These are phyloP conservation scores for Rutstroemia sp. DNA, from an alignment of 2,329 filamentous ascomycete species.

Conservation along the genomic window DNA sequence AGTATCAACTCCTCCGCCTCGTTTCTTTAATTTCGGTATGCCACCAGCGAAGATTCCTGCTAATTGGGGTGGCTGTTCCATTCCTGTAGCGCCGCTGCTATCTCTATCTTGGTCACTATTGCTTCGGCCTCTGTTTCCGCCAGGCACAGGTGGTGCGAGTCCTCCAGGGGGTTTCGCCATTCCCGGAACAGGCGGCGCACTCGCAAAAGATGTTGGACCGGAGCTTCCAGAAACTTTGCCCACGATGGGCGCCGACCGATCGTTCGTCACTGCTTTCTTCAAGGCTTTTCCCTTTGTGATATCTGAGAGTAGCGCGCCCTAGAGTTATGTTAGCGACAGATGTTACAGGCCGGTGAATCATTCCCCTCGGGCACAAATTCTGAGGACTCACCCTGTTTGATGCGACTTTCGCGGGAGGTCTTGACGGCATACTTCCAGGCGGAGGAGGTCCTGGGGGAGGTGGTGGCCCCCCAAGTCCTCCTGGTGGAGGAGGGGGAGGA, in stretches of 20 bases:
- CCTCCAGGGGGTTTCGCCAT: conserved; percentile 52
- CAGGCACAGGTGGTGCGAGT: conserved; percentile 64
- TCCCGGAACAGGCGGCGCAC: conserved; percentile 75
- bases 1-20: conserved; percentile 71
- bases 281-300: conserved; percentile 74
- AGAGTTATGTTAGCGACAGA: conserved; percentile 22
- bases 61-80: conserved; percentile 67
- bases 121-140: conserved; percentile 63
- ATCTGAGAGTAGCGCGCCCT: conserved; percentile 83
- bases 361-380: conserved; percentile 4
- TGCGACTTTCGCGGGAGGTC: conserved; percentile 45
- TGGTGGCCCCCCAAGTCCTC: conserved; percentile 30
- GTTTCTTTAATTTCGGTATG: conserved; percentile 91
- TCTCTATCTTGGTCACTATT: conserved; percentile 65
- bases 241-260: conserved; percentile 76
- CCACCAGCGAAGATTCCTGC: conserved; percentile 86
- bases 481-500: conserved; percentile 41
- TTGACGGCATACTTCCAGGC: conserved; percentile 47
- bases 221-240: conserved; percentile 46
- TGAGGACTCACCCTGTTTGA: conserved; percentile 52
- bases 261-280: conserved; percentile 85
- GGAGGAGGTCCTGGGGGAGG: conserved; percentile 19
- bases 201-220: conserved; percentile 56
- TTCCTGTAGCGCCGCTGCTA: conserved; percentile 32
- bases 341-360: conserved; percentile 13